Evolutionary conservation across 176 grass and related monocot genomes (phyloP).

Genomic region (Panicum miliaceum): DNA sequence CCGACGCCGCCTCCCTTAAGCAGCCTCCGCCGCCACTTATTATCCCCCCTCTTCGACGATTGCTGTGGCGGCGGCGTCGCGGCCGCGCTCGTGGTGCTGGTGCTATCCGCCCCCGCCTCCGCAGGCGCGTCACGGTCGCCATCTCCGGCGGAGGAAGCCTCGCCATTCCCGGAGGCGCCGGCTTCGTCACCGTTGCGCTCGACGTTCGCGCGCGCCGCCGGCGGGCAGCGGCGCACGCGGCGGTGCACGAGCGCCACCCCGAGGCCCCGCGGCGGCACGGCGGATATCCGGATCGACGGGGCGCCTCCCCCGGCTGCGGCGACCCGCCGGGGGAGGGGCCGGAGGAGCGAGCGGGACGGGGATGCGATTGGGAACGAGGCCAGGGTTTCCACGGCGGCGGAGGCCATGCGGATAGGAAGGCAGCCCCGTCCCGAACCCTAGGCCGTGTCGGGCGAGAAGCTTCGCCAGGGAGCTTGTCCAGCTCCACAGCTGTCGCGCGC

Average conservation of each 20-base stretch:
- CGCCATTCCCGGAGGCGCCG: slow-evolving; percentile 27
- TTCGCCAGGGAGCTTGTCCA: not conserved
- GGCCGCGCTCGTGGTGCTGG: slow-evolving; percentile 43
- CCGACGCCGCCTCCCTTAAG: slow-evolving; percentile 55
- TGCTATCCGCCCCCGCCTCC: slow-evolving; percentile 37
- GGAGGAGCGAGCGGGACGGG: slow-evolving; percentile 45
- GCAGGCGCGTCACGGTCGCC: slow-evolving; percentile 33
- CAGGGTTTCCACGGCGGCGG: slow-evolving; percentile 68
- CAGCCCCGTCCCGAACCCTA: slow-evolving; percentile 39
- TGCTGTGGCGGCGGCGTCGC: slow-evolving; percentile 37
- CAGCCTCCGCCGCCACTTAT: slow-evolving; percentile 71
- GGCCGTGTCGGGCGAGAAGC: not conserved
- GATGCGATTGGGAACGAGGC: slow-evolving; percentile 47
- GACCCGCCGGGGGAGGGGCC: slow-evolving; percentile 23
- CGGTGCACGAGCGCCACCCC: slow-evolving; percentile 49
- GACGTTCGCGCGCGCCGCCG: slow-evolving; percentile 57
- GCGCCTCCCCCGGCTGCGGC: not conserved
- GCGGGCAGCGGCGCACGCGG: slow-evolving; percentile 47
- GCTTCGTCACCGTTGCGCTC: slow-evolving; percentile 42
- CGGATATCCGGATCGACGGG: slow-evolving; percentile 46
- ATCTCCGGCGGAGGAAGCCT: slow-evolving; percentile 49
- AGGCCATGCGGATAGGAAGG: slow-evolving; percentile 35
- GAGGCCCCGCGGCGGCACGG: slow-evolving; percentile 60
- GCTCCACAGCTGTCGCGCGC: slow-evolving; percentile 4
- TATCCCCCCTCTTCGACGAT: slow-evolving; percentile 65